Base-by-base conservation (phyloP, 1,284 basidiomycete species). In the Spongispora temasekensis region DNA sequence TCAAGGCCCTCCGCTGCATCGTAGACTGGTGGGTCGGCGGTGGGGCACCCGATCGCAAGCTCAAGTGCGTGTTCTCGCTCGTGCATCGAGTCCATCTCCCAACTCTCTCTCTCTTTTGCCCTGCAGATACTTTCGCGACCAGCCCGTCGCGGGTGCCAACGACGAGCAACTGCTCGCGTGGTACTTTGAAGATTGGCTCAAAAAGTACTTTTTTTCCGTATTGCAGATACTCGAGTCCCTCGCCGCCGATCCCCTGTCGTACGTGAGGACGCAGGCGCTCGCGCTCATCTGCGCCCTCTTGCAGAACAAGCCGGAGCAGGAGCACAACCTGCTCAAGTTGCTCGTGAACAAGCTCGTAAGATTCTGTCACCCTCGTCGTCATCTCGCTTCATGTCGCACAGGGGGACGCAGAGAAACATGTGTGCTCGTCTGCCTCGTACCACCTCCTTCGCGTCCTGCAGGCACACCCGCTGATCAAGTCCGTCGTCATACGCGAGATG, bases 1-100 rank as follows among this genome's bases (percentile, higher is more conserved):
- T 97, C 59, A 94, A 96, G 64, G 95, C 96, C 0, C 78, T 97
- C 55, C 82, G 96, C 44, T 96, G 95, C 57, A 82, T 99, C 56
- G 90, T 94, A 31, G 97, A 99, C 83, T 98, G 97, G 97, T 97
- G 96, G 91, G 87, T 91, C 32, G 94, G 94, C 21, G 94, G 95
- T 27, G 94, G 94, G 27, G 90, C 88, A 15, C 89, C 86, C 25
- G 84, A 83, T 69, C 80, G 88, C 61, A 98, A 98, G 72, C 83
- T 99, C 37, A 90, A 84, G 88, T 97, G 71, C 65, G 86, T 78
- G 21, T 48, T 34, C 54, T 6, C 28, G 2, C 50, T 53, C 54
- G n/a, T n/a, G n/a, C n/a, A n/a, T n/a, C n/a, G n/a, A n/a, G n/a
- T n/a, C n/a, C n/a, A n/a, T n/a, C n/a, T n/a, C n/a, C n/a, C n/a